These are phyloP conservation scores for Nannizziopsis arthrosporioides DNA, from an alignment of 2,329 filamentous ascomycete species.

Conservation along the genomic window DNA sequence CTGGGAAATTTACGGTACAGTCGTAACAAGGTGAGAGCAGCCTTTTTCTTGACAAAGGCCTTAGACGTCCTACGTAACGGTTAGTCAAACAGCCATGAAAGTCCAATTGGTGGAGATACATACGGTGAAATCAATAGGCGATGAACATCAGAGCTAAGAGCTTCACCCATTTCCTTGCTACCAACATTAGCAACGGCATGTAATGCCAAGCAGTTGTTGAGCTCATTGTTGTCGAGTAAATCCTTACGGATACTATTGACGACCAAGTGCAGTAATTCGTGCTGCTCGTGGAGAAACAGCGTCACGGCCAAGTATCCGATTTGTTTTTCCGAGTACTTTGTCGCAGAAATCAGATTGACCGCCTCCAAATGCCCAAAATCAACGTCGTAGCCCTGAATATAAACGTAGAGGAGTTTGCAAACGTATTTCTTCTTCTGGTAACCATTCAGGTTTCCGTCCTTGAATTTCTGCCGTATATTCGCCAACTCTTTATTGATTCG, in stretches of 20 bases:
- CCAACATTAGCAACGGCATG: constrained; percentile 98
- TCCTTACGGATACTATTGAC: constrained; percentile 99
- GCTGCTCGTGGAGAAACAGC: constrained; percentile 90
- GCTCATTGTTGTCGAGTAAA: constrained; percentile 82
- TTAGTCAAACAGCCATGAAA: not conserved
- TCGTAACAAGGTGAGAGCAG: constrained; percentile 80
- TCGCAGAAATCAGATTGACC: constrained; percentile 91
- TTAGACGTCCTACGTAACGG: constrained; percentile 56
- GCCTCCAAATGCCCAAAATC: constrained; percentile 98
- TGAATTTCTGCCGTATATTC: constrained; percentile 98
- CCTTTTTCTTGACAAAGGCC: constrained; percentile 98
- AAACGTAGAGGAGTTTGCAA: constrained; percentile 98
- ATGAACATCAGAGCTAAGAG: constrained; percentile 82
- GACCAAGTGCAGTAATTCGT: constrained; percentile 88
- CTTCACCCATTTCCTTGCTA: constrained; percentile 92
- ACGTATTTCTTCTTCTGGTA: constrained; percentile 99
- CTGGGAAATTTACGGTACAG: constrained; percentile 88
- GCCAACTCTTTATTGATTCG: constrained; percentile 98
- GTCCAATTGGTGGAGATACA: constrained; percentile 23
- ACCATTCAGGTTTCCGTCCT: constrained; percentile 82
- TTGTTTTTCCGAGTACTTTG: constrained; percentile 98
- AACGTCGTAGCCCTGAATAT: constrained; percentile 97
- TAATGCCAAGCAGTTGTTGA: constrained; percentile 91
- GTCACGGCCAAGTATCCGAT: constrained; percentile 98
- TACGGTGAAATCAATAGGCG: constrained; percentile 88